Conservation (phyloP, 257 asterid species). For the Capsicum chinense region DNA sequence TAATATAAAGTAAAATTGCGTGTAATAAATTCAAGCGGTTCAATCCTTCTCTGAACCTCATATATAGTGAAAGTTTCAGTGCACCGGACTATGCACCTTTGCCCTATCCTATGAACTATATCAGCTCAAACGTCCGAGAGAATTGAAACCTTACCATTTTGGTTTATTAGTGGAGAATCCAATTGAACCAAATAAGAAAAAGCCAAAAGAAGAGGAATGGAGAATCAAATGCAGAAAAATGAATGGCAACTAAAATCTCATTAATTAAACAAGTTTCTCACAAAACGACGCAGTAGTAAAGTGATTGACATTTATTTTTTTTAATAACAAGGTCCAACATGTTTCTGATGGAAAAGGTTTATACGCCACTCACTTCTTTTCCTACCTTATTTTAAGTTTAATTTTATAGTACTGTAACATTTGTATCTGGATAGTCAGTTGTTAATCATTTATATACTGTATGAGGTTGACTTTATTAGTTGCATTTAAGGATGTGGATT, state of each 20-base stretch:
- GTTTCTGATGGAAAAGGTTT: not conserved
- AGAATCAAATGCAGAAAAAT: constrained; percentile 9
- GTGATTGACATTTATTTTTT: not conserved
- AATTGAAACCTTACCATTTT: constrained; percentile 25
- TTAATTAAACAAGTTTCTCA: not conserved
- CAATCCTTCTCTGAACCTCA: no score
- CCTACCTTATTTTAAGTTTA: not conserved
- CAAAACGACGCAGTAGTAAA: not conserved
- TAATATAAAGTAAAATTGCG: no score
- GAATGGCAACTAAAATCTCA: constrained; percentile 9
- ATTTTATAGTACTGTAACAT: not conserved
- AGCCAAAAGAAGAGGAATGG: constrained; percentile 13
- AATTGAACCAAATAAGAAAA: constrained; percentile 9
- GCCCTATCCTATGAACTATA: not conserved
- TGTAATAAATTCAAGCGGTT: no score
- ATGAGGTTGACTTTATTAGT: not conserved
- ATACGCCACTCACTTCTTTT: constrained; percentile 12
- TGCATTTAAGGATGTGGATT: not conserved
- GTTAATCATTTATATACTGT: constrained; percentile 3
- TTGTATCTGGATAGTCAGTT: not conserved
- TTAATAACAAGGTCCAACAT: not conserved
- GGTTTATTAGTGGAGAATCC: constrained; percentile 24
- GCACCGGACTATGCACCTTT: no score
- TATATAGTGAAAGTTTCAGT: no score
- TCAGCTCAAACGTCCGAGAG: not conserved